Conservation (phyloP, 1,139 yeast genomes). For the Meyerozyma sp. region DNA sequence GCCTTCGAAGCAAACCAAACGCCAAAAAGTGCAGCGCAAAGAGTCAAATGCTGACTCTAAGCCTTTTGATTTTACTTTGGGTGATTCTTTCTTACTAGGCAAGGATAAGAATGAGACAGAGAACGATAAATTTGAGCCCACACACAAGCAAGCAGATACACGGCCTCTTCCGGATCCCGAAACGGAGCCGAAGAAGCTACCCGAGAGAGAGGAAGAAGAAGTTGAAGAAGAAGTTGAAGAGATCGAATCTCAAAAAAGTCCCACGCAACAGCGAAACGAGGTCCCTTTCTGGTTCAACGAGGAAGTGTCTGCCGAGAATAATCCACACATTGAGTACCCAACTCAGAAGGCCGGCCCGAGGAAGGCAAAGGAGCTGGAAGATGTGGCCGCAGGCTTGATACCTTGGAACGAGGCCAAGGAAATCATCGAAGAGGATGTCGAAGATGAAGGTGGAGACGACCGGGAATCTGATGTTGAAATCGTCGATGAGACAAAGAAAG, state of each 20-base stretch:
- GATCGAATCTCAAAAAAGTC: neutral
- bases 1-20: neutral
- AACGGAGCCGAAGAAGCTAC: neutral
- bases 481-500: slow-evolving; percentile 6
- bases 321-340: slow-evolving; percentile 2
- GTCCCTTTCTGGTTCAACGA: slow-evolving; percentile 18
- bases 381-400: slow-evolving; percentile 31
- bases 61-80: neutral
- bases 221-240: slow-evolving; percentile 5
- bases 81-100: neutral
- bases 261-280: slow-evolving; percentile 2
- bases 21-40: neutral
- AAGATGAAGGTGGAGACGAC: slow-evolving; percentile 5
- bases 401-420: slow-evolving; percentile 44
- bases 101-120: neutral
- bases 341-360: neutral
- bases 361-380: neutral
- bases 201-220: neutral
- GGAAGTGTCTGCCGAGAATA: slow-evolving; percentile 2
- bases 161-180: neutral
- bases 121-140: neutral
- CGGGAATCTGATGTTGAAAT: slow-evolving; percentile 9
- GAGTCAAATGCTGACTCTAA: neutral
- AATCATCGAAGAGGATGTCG: slow-evolving; percentile 14
- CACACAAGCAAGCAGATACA: neutral